phyloP scores from a whole-genome alignment of 202 grass and related monocot genomes.

The Dendrocalamus latiflorus region DNA sequence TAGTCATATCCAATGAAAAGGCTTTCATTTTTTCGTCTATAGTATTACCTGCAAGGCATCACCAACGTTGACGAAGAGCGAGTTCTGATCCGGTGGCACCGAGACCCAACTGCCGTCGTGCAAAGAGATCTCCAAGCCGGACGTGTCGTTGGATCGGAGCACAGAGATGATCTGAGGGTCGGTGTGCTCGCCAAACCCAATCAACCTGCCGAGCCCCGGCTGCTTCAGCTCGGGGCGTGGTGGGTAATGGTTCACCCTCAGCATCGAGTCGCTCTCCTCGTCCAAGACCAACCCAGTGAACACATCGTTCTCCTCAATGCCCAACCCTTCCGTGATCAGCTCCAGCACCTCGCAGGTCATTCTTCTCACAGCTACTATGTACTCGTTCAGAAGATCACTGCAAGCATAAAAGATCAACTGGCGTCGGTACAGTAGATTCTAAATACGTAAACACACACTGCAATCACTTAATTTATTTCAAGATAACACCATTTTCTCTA shows the following conservation, averaged over 20 bases:
- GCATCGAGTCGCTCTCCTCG: slow-evolving; percentile 51
- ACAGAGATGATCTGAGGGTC: slow-evolving; percentile 83
- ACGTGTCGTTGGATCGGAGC: slow-evolving; percentile 52
- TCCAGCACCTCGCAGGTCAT: slow-evolving; percentile 54
- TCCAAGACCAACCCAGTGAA: slow-evolving; percentile 39
- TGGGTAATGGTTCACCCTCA: slow-evolving; percentile 85
- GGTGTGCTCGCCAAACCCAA: slow-evolving; percentile 80
- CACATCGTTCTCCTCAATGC: background rate
- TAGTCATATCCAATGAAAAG: too few relatives aligned
- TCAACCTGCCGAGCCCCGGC: background rate
- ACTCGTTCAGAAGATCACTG: slow-evolving; percentile 51
- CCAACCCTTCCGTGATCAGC: slow-evolving; percentile 50
- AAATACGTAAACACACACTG: background rate
- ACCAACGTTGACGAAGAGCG: slow-evolving; percentile 76
- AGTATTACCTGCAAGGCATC: slow-evolving; percentile 56
- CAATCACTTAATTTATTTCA: background rate
- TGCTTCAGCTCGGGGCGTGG: slow-evolving; percentile 13
- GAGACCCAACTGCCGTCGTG: slow-evolving; percentile 57
- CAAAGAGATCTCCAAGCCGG: slow-evolving; percentile 51
- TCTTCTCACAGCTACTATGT: slow-evolving; percentile 36
- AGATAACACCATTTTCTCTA: background rate
- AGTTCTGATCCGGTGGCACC: slow-evolving; percentile 32
- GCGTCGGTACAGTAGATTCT: background rate
- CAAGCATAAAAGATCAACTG: background rate
- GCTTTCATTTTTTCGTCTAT: too few relatives aligned